Percentiles rank a stretch among this genome's conserved stretches.
Evolutionary conservation across 2,329 filamentous ascomycete species (phyloP).

Genomic region (Aureobasidium sp.): DNA sequence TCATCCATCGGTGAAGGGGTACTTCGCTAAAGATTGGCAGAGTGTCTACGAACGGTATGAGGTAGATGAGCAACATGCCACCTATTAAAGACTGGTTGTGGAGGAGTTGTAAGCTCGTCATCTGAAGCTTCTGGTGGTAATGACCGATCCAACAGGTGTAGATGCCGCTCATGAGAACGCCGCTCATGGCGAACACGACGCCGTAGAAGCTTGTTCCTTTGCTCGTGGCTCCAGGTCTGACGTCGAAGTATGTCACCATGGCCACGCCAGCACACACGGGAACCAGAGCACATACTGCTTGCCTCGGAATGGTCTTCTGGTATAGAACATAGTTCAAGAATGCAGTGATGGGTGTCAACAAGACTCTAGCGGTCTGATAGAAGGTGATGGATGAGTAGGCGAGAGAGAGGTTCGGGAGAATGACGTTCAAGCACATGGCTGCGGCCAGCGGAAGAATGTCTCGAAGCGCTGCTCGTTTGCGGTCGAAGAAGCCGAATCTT

Average conservation of each 20-base stretch:
- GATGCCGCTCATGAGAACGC: slow-evolving; percentile 56
- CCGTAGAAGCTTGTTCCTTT: slow-evolving; percentile 51
- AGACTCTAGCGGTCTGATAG: slow-evolving; percentile 60
- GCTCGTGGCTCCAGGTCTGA: slow-evolving; percentile 32
- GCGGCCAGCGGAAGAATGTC: slow-evolving; percentile 56
- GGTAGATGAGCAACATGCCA: slow-evolving; percentile 54
- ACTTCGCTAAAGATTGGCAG: slow-evolving; percentile 51
- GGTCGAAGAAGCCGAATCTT: slow-evolving; percentile 49
- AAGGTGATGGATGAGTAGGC: slow-evolving; percentile 61
- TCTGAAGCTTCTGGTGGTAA: slow-evolving; percentile 56
- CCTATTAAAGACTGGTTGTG: slow-evolving; percentile 60
- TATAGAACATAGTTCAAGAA: slow-evolving; percentile 58
- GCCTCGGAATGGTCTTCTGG: slow-evolving; percentile 45
- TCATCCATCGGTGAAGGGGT: slow-evolving; percentile 24
- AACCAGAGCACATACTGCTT: slow-evolving; percentile 46
- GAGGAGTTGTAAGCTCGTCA: slow-evolving; percentile 61
- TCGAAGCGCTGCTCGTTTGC: slow-evolving; percentile 45
- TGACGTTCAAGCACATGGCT: slow-evolving; percentile 61
- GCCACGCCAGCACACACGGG: slow-evolving; percentile 58
- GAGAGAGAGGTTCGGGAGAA: slow-evolving; percentile 59
- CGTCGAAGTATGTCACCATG: slow-evolving; percentile 61
- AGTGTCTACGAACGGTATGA: slow-evolving; percentile 57
- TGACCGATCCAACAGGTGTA: slow-evolving; percentile 63
- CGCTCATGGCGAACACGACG: slow-evolving; percentile 55
- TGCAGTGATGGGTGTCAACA: slow-evolving; percentile 58